Conservation (phyloP, 23 red algal genomes). For the Gracilariopsis chorda region DNA sequence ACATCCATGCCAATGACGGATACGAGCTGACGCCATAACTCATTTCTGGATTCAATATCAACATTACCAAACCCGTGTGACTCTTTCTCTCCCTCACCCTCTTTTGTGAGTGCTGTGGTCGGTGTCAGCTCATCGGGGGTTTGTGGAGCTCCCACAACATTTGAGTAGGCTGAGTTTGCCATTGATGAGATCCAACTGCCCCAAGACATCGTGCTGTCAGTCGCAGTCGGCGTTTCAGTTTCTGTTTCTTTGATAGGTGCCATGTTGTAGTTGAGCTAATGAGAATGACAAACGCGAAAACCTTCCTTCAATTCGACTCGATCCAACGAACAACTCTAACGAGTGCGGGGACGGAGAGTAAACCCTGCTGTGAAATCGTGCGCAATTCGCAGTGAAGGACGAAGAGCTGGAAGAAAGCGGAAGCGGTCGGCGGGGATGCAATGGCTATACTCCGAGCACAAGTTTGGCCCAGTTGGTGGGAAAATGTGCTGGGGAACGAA, state of each 20-base stretch:
- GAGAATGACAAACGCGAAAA: no score
- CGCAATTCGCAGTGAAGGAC: no score
- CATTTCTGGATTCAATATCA: constrained; percentile 53
- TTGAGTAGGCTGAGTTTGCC: constrained; percentile 41
- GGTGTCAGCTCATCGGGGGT: constrained; percentile 14
- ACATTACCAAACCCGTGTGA: constrained; percentile 54
- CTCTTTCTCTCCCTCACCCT: not conserved
- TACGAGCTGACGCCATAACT: constrained; percentile 73
- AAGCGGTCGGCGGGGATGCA: no score
- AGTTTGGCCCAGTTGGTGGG: no score
- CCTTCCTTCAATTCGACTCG: no score
- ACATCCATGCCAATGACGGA: constrained; percentile 80
- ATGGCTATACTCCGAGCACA: no score
- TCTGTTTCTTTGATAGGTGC: not conserved
- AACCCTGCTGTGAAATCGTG: no score
- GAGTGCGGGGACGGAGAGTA: no score
- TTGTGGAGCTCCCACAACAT: constrained; percentile 36
- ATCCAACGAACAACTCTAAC: no score
- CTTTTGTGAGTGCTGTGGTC: constrained; percentile 39
- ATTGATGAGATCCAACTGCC: constrained; percentile 57
- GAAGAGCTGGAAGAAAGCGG: no score
- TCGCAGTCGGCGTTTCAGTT: not conserved
- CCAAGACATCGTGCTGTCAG: constrained; percentile 19
- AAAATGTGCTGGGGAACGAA: no score
- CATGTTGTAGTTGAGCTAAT: no score